Conservation (phyloP, 164 flowering plant species). For the Tetrastigma voinierianum region DNA sequence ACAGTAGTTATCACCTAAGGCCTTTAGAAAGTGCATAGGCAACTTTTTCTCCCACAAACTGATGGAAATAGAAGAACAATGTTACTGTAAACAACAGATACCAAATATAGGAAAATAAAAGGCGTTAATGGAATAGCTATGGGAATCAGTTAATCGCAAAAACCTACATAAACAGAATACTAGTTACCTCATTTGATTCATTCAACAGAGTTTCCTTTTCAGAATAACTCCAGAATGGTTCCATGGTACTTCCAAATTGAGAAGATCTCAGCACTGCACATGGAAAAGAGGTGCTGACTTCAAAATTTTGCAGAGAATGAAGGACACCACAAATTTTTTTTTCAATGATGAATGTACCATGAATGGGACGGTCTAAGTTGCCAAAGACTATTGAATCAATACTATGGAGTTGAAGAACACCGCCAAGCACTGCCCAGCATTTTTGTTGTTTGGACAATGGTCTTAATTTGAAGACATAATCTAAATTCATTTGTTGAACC, state of each 20-base stretch:
- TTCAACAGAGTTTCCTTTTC: slow-evolving; percentile 51
- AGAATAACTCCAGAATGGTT: slow-evolving; percentile 71
- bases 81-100: background rate
- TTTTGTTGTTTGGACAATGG: too few relatives aligned
- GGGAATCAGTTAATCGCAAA: background rate
- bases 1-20: slow-evolving; percentile 66
- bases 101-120: background rate
- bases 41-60: slow-evolving; percentile 68
- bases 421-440: too few relatives aligned
- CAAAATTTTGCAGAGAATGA: background rate
- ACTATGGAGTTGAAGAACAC: too few relatives aligned
- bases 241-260: slow-evolving; percentile 59
- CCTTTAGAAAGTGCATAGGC: slow-evolving; percentile 70
- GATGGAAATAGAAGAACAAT: slow-evolving; percentile 2
- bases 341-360: background rate
- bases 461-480: too few relatives aligned
- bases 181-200: slow-evolving; percentile 57
- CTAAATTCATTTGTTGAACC: too few relatives aligned
- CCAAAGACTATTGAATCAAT: too few relatives aligned
- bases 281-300: slow-evolving; percentile 7
- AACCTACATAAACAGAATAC: too few relatives aligned
- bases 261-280: slow-evolving; percentile 64
- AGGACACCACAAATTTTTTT: background rate
- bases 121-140: background rate
- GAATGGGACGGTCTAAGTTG: too few relatives aligned